Base-by-base conservation (phyloP, 108 stramenopile genomes). In the Fistulifera solaris region DNA sequence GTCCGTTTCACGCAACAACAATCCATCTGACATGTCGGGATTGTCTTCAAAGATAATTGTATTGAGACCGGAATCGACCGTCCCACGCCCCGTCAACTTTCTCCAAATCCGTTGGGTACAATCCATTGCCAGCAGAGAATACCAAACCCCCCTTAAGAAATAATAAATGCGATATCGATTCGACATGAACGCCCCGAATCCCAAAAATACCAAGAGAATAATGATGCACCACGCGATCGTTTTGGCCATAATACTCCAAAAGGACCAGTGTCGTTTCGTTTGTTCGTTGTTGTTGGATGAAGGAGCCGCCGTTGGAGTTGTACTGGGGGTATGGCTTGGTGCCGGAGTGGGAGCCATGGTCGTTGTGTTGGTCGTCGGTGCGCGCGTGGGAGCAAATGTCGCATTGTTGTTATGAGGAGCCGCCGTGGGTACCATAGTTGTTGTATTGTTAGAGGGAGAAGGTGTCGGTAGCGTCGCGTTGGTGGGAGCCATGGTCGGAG, bases 161-260 rank as follows among this genome's bases (percentile, higher is more conserved):
- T 69, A 78, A 38, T 73, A 78, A 27, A 78, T 78, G 4, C 67
- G 77, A 47, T 78, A 78, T 10, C 77, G 72, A 58, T 78, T 66
- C 48, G 54, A 61, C 71, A 78, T 72, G 62, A 64, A 14, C n/a
- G 65, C 65, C 12, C 77, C 77, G 65, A 78, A 78, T 13, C 39
- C 59, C 58, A 78, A 55, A n/a, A 78, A 38, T 13, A 58, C 55
- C 28, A 78, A 39, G 0, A 46, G 63, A 24, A 64, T 53, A 6
- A 78, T 14, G 17, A 73, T 31, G 13, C 61, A 31, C 72, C 68
- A 73, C 4, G 52, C 64, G 17, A 73, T 48, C 0, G 77, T 73
- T 45, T 73, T 73, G 52, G 38, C 56, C 1, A 73, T 16, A 61
- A 78, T 61, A 10, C 48, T 27, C 49, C 50, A 51, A 1, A 77